phyloP scores from a whole-genome alignment of 78 protist species.

The Protostelium mycophagum region DNA sequence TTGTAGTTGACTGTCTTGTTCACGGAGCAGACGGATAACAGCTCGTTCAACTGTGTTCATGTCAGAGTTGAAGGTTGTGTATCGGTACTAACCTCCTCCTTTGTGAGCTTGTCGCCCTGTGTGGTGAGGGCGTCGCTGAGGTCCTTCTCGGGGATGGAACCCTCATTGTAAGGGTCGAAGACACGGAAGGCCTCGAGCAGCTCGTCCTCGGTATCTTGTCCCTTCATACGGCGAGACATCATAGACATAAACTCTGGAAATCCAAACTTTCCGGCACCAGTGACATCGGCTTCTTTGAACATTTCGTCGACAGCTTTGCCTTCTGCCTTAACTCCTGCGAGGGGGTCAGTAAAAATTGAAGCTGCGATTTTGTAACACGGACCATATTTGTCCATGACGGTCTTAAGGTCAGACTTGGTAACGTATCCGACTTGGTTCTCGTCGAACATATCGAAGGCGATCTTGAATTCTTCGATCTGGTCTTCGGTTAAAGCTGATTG shows the following conservation, averaged over 20 bases:
- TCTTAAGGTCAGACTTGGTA: conserved; percentile 82
- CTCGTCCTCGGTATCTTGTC: conserved; percentile 19
- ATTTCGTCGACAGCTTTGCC: conserved; percentile 44
- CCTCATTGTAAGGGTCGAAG: conserved; percentile 53
- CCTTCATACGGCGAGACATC: conserved; percentile 72
- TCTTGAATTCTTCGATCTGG: conserved; percentile 96
- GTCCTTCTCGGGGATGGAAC: conserved; percentile 53
- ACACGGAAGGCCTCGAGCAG: conserved; percentile 54
- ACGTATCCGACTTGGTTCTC: conserved; percentile 89
- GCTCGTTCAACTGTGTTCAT: background rate
- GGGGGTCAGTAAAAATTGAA: background rate
- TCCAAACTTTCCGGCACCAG: conserved; percentile 60
- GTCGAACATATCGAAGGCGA: conserved; percentile 92
- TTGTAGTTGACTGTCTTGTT: background rate
- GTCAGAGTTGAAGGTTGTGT: background rate
- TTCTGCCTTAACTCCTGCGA: conserved; percentile 25
- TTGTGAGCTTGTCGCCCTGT: conserved; percentile 50
- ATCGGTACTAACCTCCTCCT: conserved; percentile 27
- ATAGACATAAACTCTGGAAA: conserved; percentile 75
- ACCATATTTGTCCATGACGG: conserved; percentile 53
- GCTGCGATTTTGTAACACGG: background rate
- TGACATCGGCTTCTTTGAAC: conserved; percentile 58
- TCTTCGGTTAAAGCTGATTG: conserved; percentile 73
- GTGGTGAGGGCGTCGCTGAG: conserved; percentile 48
- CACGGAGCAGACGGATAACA: background rate